Evolutionary conservation across 257 asterid genomes (phyloP).

Genomic region (Scutellaria minor): DNA sequence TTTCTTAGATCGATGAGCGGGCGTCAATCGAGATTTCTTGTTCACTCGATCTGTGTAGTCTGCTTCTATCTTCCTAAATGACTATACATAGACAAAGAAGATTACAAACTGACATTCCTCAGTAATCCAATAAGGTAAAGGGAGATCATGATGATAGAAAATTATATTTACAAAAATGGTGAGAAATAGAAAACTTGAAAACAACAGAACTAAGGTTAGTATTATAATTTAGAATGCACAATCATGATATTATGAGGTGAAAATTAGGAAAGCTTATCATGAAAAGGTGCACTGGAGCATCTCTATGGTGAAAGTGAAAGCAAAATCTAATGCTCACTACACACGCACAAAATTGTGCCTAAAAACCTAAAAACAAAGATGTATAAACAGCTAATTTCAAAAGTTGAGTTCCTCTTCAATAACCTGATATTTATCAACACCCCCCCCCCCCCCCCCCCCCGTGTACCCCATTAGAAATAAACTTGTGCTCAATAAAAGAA

Average conservation of each 20-base stretch:
- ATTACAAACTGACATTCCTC: slow-evolving; percentile 4
- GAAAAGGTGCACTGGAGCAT: slow-evolving; percentile 23
- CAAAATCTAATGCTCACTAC: not conserved
- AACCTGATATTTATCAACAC: not conserved
- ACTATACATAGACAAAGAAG: slow-evolving; percentile 37
- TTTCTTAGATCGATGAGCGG: slow-evolving; percentile 55
- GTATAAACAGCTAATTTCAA: not conserved
- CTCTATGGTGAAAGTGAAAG: slow-evolving; percentile 4
- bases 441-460: not conserved
- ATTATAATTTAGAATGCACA: slow-evolving; percentile 11
- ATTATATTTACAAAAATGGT: slow-evolving; percentile 1
- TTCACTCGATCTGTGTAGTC: slow-evolving; percentile 49
- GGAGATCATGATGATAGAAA: slow-evolving; percentile 22
- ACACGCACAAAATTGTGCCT: slow-evolving; percentile 4
- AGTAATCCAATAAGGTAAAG: slow-evolving; percentile 12
- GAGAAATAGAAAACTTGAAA: slow-evolving; percentile 23
- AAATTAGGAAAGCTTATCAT: slow-evolving; percentile 20
- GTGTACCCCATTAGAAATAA: not conserved
- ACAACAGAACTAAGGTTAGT: slow-evolving; percentile 14
- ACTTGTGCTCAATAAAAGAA: not conserved
- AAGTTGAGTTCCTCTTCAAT: not conserved
- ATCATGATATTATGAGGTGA: slow-evolving; percentile 10
- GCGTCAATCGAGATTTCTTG: slow-evolving; percentile 58
- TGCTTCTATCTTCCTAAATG: slow-evolving; percentile 46
- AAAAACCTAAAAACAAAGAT: not conserved